These are phyloP conservation scores for Solanum appendiculatum DNA, from an alignment of 257 asterid genomes.

Conservation along the genomic window DNA sequence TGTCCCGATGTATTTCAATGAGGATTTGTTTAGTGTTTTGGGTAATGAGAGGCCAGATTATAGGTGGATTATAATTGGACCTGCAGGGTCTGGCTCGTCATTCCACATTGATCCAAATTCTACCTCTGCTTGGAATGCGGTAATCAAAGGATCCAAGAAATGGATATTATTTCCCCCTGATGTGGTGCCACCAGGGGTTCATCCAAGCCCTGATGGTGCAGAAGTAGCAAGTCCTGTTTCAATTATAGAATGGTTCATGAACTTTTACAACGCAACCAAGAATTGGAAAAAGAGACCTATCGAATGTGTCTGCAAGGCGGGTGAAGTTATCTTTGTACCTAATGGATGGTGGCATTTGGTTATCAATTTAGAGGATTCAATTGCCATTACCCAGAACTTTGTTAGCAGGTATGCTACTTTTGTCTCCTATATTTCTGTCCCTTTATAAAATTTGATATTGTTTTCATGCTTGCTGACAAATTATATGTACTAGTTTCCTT, in stretches of 20 bases:
- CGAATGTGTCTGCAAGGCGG: slow-evolving; percentile 91
- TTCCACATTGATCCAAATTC: slow-evolving; percentile 98
- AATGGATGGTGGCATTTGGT: slow-evolving; percentile 99
- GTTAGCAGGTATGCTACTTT: slow-evolving; percentile 67
- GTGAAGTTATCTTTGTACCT: slow-evolving; percentile 91
- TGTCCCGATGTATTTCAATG: slow-evolving; percentile 63
- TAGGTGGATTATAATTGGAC: slow-evolving; percentile 93
- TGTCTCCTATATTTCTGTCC: background rate
- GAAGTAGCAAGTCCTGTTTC: slow-evolving; percentile 99
- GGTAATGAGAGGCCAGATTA: slow-evolving; percentile 84
- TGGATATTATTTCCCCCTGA: slow-evolving; percentile 96
- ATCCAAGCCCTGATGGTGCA: slow-evolving; percentile 93
- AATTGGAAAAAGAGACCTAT: slow-evolving; percentile 62
- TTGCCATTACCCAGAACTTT: slow-evolving; percentile 91
- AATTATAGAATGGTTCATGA: slow-evolving; percentile 96
- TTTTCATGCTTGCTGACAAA: background rate
- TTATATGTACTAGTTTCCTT: background rate
- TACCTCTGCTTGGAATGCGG: slow-evolving; percentile 99
- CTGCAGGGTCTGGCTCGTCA: slow-evolving; percentile 97
- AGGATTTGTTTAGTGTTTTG: slow-evolving; percentile 85
- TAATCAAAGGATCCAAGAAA: slow-evolving; percentile 86
- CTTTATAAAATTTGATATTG: background rate
- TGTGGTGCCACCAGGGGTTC: slow-evolving; percentile 95
- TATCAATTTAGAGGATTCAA: slow-evolving; percentile 82
- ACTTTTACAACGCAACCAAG: slow-evolving; percentile 64